Conservation (phyloP, 2,329 filamentous ascomycete species). For the Fusarium tricinctum region DNA sequence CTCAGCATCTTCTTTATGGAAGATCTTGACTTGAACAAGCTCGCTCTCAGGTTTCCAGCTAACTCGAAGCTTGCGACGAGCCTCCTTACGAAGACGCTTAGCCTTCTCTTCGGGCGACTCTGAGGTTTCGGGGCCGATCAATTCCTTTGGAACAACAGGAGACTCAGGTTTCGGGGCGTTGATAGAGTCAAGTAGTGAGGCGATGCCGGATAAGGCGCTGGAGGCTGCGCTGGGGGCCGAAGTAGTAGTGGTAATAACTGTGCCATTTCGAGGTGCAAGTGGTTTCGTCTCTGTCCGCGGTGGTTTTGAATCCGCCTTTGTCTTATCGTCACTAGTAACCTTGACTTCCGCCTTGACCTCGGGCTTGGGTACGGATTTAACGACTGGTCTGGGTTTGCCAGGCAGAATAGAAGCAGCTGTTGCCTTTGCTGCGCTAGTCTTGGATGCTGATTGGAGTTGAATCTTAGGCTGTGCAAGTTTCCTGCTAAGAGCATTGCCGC, state of each 20-base stretch:
- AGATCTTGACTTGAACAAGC: constrained; percentile 76
- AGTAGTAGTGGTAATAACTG: constrained; percentile 47
- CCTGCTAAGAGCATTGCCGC: constrained; percentile 56
- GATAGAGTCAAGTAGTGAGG: constrained; percentile 67
- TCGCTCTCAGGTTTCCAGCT: constrained; percentile 77
- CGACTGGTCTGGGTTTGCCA: constrained; percentile 62
- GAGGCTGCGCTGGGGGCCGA: constrained; percentile 45
- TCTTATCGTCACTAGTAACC: constrained; percentile 52
- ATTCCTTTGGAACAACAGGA: constrained; percentile 66
- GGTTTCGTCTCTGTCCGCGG: constrained; percentile 52
- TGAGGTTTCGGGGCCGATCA: constrained; percentile 61
- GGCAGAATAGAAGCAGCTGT: constrained; percentile 59
- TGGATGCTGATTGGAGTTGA: constrained; percentile 51
- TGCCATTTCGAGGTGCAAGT: constrained; percentile 49
- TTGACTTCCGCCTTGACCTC: constrained; percentile 50
- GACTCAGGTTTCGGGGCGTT: constrained; percentile 59
- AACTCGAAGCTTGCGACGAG: constrained; percentile 77
- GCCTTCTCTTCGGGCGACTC: constrained; percentile 78
- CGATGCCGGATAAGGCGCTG: constrained; percentile 63
- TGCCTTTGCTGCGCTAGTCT: constrained; percentile 51
- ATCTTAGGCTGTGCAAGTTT: constrained; percentile 57
- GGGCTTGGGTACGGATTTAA: constrained; percentile 59
- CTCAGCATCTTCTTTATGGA: constrained; percentile 79
- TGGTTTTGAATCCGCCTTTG: constrained; percentile 50
- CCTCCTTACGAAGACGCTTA: constrained; percentile 79